Base-by-base conservation (phyloP, 345 rosid species). In the Citrus unshiu region DNA sequence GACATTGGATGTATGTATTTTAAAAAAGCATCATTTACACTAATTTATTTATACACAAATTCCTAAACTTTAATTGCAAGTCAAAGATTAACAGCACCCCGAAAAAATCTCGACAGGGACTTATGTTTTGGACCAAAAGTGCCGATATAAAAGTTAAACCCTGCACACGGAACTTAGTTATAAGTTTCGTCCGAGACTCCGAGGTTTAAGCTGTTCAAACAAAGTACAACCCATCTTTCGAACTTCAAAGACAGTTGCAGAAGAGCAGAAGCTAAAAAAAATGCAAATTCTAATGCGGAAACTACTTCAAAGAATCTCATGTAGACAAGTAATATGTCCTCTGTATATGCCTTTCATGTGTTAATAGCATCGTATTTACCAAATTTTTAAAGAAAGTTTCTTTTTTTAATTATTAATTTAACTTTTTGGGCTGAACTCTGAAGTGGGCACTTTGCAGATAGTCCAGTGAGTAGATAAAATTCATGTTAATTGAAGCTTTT, bases 231-330 rank as follows among this genome's bases (percentile, higher is more conserved):
- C 9, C 62, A 58, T 58, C 62, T 22, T 32, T 22, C 49, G 43
- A 57, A 22, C 24, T 34, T 22, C 32, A 39, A n/a, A 34, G 3
- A 2, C 25, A 19, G 54, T 22, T 30, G 32, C 32, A 49, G 34
- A 24, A 67, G 65, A 56, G 35, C 65, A 67, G 30, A 76, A 51
- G 76, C 35, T 24, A 64, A 49, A 35, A 39, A 81, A 79, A 73
- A 89, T 89, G 92, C 87, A 82, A 76, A 64, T 81, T 57, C 70
- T 87, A 62, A 76, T 61, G 2, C 83, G 84, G 73, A 86, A 82
- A 83, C 81, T 86, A 67, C 74, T 65, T 81, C 86, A 78, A 32
- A 87, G 83, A 78, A 77, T 78, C 71, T 81, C 81, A 59, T 69
- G 57, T 80, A 80, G 65, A 75, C 83, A 80, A 77, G 90, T 84